Evolutionary conservation across 805 yeast genomes (phyloP), one percentile per base, ranked within the genome.

Genomic region (Kuraishia hungarica): DNA sequence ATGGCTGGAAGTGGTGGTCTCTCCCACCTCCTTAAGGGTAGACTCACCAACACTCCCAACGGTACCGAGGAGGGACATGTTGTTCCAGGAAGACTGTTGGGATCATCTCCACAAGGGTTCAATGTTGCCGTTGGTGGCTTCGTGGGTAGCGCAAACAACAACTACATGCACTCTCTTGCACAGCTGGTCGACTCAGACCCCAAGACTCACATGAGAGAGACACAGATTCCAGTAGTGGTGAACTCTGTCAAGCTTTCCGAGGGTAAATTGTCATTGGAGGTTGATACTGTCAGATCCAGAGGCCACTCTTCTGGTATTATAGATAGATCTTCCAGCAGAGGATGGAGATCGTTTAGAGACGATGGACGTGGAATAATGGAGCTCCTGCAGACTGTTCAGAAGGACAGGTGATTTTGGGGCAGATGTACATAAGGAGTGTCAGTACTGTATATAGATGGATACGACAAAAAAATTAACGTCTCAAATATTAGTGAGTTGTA

Each of bases 1-100:
- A 66, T 81, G 51, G 78, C 84, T 54, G 96, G 91, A 35, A 80
- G 87, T 7, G 96, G 87, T 28, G 96, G 96, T 6, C 75, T 89
- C 57, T 79, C 89, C 1, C 89, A 88, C 62, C 75, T 74, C 47
- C 78, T 86, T 58, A 78, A 76, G 56, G 96, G 96, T 6, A 79
- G 89, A 66, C 71, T 89, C 46, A 65, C 73, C 56, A 86, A 82
- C 66, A 75, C 87, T 2, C 94, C 96, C 22, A 81, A 84, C 62
- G 96, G 96, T 52, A 69, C 82, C 23, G 72, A 78, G 51, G 69
- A 76, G 55, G 68, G 71, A 13, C 72, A 72, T 54, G 74, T 85
- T 48, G 82, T 81, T 20, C 88, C 91, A 17, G 96, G 93, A 57
- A 82, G 96, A 74, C 70, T 81, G 51, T 72, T 80, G 50, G 73